These are phyloP conservation scores for Hypoxylon lenormandii DNA, from an alignment of 495 filamentous ascomycete species.

Conservation along the genomic window DNA sequence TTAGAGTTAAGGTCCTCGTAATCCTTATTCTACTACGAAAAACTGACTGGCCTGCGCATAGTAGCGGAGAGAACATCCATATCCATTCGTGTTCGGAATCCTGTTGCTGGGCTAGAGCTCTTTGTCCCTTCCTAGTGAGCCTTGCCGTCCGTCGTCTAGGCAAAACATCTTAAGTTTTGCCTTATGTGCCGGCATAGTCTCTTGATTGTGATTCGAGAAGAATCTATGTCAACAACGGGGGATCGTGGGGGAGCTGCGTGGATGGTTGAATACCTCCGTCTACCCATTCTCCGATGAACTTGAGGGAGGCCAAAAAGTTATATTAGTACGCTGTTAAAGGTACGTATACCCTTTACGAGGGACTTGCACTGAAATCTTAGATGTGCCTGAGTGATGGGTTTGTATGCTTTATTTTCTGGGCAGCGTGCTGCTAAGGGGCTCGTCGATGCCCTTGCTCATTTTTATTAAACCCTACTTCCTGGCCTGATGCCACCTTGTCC, in stretches of 20 bases:
- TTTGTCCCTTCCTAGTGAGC: no score
- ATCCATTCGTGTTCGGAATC: background rate
- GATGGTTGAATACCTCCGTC: background rate
- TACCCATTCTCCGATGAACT: background rate
- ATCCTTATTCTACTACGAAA: no score
- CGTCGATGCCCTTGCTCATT: background rate
- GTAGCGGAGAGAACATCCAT: background rate
- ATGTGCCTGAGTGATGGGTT: no score
- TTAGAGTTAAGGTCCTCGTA: no score
- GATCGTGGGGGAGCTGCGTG: no score
- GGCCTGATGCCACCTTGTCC: constrained; percentile 19
- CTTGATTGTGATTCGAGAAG: no score
- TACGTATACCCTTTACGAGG: background rate
- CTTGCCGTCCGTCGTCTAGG: background rate
- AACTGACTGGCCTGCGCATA: no score
- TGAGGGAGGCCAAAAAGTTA: background rate
- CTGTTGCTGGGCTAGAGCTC: no score
- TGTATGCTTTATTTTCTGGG: constrained; percentile 9
- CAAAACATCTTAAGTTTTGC: background rate
- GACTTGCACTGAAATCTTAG: background rate
- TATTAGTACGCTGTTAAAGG: no score
- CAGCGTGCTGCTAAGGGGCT: background rate
- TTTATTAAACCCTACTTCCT: constrained; percentile 2
- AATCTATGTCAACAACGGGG: no score
- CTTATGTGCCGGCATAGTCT: no score